Evolutionary conservation across 345 rosid genomes (phyloP).

Genomic region (Eucalyptus dawsonii): DNA sequence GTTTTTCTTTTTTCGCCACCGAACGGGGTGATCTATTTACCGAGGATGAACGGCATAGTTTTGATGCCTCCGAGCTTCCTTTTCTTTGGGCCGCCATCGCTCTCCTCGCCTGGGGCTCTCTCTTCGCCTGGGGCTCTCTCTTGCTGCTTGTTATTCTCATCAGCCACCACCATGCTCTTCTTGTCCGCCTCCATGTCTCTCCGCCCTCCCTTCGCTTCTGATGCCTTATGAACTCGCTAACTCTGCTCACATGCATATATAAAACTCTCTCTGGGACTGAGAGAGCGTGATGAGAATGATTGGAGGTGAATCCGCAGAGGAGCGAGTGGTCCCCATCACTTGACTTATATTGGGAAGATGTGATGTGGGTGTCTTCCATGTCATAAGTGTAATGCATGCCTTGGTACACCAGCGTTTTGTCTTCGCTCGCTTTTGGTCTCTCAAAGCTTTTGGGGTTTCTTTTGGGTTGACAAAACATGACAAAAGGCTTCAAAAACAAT

Average conservation of each 20-base stretch:
- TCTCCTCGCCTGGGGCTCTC: neutral
- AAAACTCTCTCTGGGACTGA: neutral
- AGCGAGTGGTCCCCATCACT: neutral
- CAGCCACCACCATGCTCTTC: neutral
- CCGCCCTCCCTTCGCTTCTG: neutral
- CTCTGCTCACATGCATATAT: neutral
- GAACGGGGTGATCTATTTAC: neutral
- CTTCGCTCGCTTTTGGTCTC: neutral
- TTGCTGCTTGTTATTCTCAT: neutral
- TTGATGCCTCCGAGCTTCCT: constrained; percentile 32
- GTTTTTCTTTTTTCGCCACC: neutral
- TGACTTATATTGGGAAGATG: neutral
- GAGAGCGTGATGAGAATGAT: neutral
- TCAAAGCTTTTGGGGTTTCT: neutral
- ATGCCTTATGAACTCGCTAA: neutral
- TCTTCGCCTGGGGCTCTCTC: neutral
- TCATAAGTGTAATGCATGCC: neutral
- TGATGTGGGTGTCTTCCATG: neutral
- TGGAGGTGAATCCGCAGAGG: neutral
- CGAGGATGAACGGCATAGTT: constrained; percentile 47
- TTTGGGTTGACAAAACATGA: neutral
- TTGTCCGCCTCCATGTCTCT: neutral
- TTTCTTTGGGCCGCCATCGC: neutral
- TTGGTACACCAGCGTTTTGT: neutral
- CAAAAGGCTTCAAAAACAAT: neutral